Percentiles rank a stretch among this genome's conserved stretches.
Evolutionary conservation across 441 rosid species (phyloP).

Genomic region (Aquilaria agallochum): DNA sequence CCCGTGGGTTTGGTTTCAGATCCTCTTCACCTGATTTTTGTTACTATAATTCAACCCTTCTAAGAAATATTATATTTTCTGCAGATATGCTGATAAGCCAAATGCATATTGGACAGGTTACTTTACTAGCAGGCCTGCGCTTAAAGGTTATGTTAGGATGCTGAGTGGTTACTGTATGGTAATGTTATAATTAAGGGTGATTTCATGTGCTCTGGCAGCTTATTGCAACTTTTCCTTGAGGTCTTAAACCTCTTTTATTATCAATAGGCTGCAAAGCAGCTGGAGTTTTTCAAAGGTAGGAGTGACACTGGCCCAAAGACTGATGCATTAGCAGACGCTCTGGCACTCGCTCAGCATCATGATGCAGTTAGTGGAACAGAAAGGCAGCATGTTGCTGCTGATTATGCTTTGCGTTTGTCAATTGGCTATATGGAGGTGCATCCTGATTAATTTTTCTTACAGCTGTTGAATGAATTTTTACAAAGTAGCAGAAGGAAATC

Average conservation of each 20-base stretch:
- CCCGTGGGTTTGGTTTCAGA: conserved; percentile 49
- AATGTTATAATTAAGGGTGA: conserved; percentile 10
- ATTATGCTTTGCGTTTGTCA: conserved; percentile 69
- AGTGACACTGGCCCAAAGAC: conserved; percentile 48
- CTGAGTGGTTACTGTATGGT: conserved; percentile 74
- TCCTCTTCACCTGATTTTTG: neutral
- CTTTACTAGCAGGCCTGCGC: conserved; percentile 74
- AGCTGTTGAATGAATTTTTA: neutral
- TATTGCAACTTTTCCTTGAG: conserved; percentile 12
- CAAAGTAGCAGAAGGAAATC: neutral
- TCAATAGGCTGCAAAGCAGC: conserved; percentile 59
- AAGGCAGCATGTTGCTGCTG: conserved; percentile 78
- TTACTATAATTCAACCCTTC: neutral
- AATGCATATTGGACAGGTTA: conserved; percentile 83
- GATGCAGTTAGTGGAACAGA: conserved; percentile 76
- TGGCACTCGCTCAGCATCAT: conserved; percentile 79
- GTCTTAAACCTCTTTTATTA: conserved; percentile 12
- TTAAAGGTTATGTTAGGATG: conserved; percentile 62
- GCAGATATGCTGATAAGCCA: conserved; percentile 72
- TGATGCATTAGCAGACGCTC: conserved; percentile 55
- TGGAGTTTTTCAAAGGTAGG: conserved; percentile 62
- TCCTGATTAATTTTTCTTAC: conserved; percentile 13
- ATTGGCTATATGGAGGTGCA: conserved; percentile 62
- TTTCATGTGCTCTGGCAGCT: conserved; percentile 2
- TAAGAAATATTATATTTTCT: conserved; percentile 16